Conservation (phyloP, 371 early-diverging fungal genomes). For the Caulochytrium protostelioides region DNA sequence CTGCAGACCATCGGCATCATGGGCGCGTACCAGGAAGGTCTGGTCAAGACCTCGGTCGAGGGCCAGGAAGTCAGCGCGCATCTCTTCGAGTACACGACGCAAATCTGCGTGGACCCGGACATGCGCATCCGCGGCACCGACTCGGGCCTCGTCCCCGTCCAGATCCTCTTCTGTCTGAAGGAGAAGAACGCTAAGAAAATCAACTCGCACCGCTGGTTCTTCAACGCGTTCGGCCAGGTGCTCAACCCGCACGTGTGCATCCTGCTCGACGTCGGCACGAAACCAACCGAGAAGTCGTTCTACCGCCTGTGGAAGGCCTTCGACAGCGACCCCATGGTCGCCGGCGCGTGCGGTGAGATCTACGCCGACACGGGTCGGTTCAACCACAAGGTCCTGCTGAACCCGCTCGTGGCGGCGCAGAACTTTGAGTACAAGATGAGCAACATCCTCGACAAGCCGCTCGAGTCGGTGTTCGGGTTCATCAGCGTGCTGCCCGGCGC, state of each 20-base stretch:
- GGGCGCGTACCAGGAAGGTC: conserved; percentile 78
- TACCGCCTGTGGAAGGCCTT: conserved; percentile 83
- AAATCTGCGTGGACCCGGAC: conserved; percentile 43
- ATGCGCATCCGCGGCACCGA: conserved; percentile 40
- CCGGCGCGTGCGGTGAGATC: conserved; percentile 91
- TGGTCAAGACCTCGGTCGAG: conserved; percentile 27
- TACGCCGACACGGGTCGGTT: conserved; percentile 47
- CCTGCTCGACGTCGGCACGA: conserved; percentile 80
- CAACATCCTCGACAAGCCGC: conserved; percentile 89
- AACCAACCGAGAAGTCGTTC: conserved; percentile 55
- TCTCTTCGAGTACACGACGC: conserved; percentile 79
- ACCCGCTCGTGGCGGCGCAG: conserved; percentile 44
- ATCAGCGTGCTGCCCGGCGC: conserved; percentile 88
- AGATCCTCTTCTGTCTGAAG: conserved; percentile 75
- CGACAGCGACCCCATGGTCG: conserved; percentile 51
- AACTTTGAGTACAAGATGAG: conserved; percentile 90
- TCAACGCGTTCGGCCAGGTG: conserved; percentile 71
- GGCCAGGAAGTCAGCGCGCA: conserved; percentile 37
- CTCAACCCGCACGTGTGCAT: conserved; percentile 68
- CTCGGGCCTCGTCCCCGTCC: conserved; percentile 60
- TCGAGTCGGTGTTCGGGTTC: conserved; percentile 90
- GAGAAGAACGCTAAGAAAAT: conserved; percentile 39
- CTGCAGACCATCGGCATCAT: conserved; percentile 60
- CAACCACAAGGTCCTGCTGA: conserved; percentile 9
- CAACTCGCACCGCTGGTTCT: conserved; percentile 94